Evolutionary conservation across 768 basidiomycete species (phyloP), one percentile per base, ranked within the genome.

Genomic region (Lenzites betulinus): DNA sequence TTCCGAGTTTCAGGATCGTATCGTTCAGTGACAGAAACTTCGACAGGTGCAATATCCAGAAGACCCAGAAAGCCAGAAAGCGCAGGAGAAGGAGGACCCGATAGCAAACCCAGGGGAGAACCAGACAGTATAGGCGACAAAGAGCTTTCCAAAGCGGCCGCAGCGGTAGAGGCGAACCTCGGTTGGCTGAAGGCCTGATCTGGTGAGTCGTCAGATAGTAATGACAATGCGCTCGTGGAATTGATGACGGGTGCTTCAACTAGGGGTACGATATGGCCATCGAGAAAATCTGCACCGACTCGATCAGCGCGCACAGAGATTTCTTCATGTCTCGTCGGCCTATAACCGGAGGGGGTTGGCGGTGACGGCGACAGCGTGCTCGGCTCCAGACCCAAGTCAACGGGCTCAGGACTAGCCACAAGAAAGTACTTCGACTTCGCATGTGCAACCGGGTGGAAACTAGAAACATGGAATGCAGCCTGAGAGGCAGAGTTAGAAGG

Each of bases 401-500:
- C 47, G 30, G 46, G 22, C 13, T 1, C 50, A 36, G 48, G 6
- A 33, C 22, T 30, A 23, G 23, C 18, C 8, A 11, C 44, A 4
- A n/a, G 9, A 48, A 63, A 65, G 49, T 49, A 63, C 16, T 59
- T 56, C 20, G 63, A 59, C 28, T 26, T 55, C 23, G 66, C 53
- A 23, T 26, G 25, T 15, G 33, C 11, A 18, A 35, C 8, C 5
- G 18, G n/a, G 25, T 18, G 20, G 18, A 35, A 18, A 43, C 13
- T 22, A 26, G 28, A 38, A 22, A 22, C 4, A 33, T 33, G 30
- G 11, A 26, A 41, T 7, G 58, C 62, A 42, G 73, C 59, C 64
- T 84, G 85, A 28, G 85, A 87, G 28, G 81, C 84, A 26, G 85
- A 87, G 51, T 87, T 78, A 8, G 81, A 87, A 11, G 85, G 80